Percentiles rank a stretch among this genome's conserved stretches.
Conservation (phyloP, 495 filamentous ascomycete genomes). For the Penicillium longicatenatum region DNA sequence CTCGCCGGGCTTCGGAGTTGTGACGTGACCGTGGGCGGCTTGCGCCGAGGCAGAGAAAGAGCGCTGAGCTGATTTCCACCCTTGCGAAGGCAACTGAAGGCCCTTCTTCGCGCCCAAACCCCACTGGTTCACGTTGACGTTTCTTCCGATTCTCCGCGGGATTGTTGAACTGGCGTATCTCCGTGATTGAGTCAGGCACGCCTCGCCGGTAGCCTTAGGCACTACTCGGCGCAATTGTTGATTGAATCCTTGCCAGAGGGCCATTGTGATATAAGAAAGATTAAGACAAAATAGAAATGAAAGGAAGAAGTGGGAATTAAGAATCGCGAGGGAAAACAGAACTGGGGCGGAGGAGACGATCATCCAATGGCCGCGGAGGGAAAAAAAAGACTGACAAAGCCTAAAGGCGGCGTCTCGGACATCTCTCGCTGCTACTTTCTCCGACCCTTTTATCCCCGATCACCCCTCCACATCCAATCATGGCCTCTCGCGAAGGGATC, state of each 20-base stretch:
- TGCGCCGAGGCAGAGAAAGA: constrained; percentile 66
- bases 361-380: constrained; percentile 29
- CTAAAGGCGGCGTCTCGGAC: constrained; percentile 23
- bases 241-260: constrained; percentile 41
- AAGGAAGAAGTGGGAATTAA: constrained; percentile 4
- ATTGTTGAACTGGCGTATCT: constrained; percentile 34
- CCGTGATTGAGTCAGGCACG: constrained; percentile 35
- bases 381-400: constrained; percentile 33
- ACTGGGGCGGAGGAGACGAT: constrained; percentile 6
- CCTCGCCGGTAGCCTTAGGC: constrained; percentile 31
- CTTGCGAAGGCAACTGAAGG: constrained; percentile 24
- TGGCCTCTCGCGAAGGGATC: constrained; percentile 58
- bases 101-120: constrained; percentile 8
- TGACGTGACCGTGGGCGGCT: constrained; percentile 73
- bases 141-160: constrained; percentile 23
- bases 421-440: constrained; percentile 20
- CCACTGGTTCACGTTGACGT: constrained; percentile 17
- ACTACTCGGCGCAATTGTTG: constrained; percentile 39
- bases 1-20: constrained; percentile 87
- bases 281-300: constrained; percentile 11
- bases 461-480: constrained; percentile 30
- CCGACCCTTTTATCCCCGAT: constrained; percentile 24
- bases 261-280: constrained; percentile 30
- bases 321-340: constrained; percentile 10
- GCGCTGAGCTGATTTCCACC: constrained; percentile 42